These are phyloP conservation scores for Sugiyamaella grinbergsii DNA, from an alignment of 1,139 yeast species.

Conservation along the genomic window DNA sequence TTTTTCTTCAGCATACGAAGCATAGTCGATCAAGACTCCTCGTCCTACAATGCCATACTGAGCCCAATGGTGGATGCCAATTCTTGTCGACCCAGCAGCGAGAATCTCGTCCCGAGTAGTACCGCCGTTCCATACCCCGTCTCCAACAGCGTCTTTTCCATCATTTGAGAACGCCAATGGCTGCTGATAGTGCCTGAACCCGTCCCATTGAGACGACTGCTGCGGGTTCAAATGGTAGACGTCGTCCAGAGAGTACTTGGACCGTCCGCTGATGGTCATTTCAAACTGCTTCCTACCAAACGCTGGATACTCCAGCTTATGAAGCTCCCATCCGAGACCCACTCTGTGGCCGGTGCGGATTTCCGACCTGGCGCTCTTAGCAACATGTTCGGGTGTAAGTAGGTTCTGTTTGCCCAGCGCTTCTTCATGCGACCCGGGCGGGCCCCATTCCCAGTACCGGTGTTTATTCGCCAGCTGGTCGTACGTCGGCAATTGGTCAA, in stretches of 20 bases:
- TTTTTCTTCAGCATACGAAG: constrained; percentile 35
- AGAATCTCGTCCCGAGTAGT: constrained; percentile 34
- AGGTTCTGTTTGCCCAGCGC: constrained; percentile 32
- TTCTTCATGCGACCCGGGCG: constrained; percentile 33
- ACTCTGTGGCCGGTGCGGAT: constrained; percentile 31
- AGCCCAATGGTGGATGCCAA: constrained; percentile 40
- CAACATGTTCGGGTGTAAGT: constrained; percentile 31
- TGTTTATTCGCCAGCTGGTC: constrained; percentile 30
- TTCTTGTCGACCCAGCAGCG: constrained; percentile 28
- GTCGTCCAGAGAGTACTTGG: constrained; percentile 35
- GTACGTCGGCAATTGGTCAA: constrained; percentile 29
- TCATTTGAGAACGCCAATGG: constrained; percentile 18
- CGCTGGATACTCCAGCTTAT: constrained; percentile 29
- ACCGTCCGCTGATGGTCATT: constrained; percentile 15
- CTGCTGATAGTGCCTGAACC: constrained; percentile 39
- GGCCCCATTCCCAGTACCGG: constrained; percentile 34
- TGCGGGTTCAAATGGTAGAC: constrained; percentile 39
- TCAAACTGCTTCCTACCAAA: constrained; percentile 26
- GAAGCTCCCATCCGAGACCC: constrained; percentile 31
- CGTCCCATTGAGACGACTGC: constrained; percentile 43
- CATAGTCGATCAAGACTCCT: constrained; percentile 41
- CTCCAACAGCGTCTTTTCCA: constrained; percentile 20
- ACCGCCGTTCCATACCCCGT: constrained; percentile 35
- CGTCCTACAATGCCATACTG: constrained; percentile 40
- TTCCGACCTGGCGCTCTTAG: constrained; percentile 28